These are phyloP conservation scores for Fraxinus greggii DNA, from an alignment of 305 asterid genomes.

Conservation along the genomic window DNA sequence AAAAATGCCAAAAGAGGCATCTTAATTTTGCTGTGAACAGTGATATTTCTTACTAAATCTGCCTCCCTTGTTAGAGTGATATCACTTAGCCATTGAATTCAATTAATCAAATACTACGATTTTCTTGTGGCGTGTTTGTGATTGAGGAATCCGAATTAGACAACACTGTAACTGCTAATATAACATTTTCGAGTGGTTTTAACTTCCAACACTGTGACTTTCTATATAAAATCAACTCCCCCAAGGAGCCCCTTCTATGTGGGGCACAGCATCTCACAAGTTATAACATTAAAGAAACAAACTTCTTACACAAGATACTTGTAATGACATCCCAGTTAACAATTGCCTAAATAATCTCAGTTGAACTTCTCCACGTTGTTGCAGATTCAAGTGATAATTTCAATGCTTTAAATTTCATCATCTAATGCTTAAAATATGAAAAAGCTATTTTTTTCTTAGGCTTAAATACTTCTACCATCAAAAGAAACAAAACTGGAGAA, in stretches of 20 bases:
- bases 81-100: not conserved
- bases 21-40: not conserved
- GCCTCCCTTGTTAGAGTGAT: not conserved
- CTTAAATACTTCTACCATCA: conserved; percentile 4
- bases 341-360: not conserved
- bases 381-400: not conserved
- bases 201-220: not conserved
- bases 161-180: not conserved
- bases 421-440: not conserved
- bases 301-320: not conserved
- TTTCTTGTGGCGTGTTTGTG: not conserved
- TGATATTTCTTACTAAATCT: not conserved
- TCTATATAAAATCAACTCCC: not conserved
- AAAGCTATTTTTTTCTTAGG: not conserved
- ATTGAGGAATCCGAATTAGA: not conserved
- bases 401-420: not conserved
- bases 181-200: not conserved
- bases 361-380: not conserved
- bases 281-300: not conserved
- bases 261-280: not conserved
- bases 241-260: not conserved
- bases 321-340: not conserved
- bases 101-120: not conserved
- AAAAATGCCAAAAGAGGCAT: not conserved
- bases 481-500: conserved; percentile 8